Conservation (phyloP, 441 rosid species). For the Mallotus repandus region DNA sequence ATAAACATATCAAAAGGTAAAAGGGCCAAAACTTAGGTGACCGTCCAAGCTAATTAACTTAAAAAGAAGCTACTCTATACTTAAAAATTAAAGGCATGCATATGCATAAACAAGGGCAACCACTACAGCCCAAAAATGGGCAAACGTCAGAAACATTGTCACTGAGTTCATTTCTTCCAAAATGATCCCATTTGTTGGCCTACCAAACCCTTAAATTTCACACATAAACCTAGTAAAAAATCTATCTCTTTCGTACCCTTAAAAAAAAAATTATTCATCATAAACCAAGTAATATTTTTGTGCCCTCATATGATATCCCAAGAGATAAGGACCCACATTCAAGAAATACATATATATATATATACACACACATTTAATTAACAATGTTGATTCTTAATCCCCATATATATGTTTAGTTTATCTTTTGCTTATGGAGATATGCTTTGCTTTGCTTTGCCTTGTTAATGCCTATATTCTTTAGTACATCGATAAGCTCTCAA, state of each 20-base stretch:
- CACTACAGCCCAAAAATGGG: background rate
- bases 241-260: conserved; percentile 5
- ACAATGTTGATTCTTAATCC: no score
- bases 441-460: conserved; percentile 25
- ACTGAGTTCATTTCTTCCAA: background rate
- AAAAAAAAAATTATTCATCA: background rate
- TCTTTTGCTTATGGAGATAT: conserved; percentile 11
- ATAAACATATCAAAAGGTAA: background rate
- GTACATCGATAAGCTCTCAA: conserved; percentile 1
- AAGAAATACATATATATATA: background rate
- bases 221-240: conserved; percentile 3
- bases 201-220: conserved; percentile 9
- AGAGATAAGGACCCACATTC: conserved; percentile 3
- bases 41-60: background rate
- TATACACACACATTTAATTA: no score
- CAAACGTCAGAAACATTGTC: background rate
- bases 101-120: background rate
- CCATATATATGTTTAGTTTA: conserved; percentile 7
- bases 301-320: background rate
- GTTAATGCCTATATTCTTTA: conserved; percentile 27
- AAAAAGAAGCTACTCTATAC: background rate
- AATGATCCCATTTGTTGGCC: conserved; percentile 19
- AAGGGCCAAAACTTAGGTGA: conserved; percentile 10
- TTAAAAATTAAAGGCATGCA: background rate
- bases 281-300: background rate